Percentiles rank a stretch among this genome's conserved stretches.
Conservation (phyloP, 78 protist species). For the Diacronema lutheri region DNA sequence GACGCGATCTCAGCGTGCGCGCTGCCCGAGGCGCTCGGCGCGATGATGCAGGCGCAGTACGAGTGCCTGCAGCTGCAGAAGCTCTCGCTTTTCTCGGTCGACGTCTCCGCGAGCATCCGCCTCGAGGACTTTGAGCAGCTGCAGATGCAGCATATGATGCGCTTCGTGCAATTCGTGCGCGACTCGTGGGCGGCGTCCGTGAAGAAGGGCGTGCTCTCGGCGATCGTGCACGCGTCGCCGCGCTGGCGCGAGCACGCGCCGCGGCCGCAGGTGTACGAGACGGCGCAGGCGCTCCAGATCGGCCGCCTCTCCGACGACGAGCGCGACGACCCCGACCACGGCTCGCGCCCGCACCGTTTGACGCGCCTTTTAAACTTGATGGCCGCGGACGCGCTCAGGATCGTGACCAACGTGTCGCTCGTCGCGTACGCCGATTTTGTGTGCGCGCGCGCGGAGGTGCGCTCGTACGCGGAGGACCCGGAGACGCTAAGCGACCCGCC, state of each 20-base stretch:
- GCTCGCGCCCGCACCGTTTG: no score
- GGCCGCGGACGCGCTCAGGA: neutral
- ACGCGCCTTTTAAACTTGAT: neutral
- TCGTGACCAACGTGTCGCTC: neutral
- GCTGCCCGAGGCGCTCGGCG: neutral
- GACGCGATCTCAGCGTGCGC: neutral
- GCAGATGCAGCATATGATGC: neutral
- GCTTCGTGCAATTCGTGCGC: neutral
- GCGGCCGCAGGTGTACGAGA: no score
- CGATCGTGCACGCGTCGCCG: no score
- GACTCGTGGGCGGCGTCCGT: neutral
- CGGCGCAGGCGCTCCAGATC: no score
- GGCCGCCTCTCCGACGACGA: no score
- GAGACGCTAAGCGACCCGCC: neutral
- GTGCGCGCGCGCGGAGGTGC: neutral
- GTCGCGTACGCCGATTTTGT: neutral
- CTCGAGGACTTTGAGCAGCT: conserved; percentile 14
- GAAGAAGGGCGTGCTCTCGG: neutral
- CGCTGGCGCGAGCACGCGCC: no score
- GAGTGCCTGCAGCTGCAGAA: conserved; percentile 14
- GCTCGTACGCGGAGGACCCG: neutral
- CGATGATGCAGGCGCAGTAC: neutral
- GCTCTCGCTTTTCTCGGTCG: neutral
- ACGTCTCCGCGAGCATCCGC: neutral
- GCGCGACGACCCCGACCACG: no score